Conservation (phyloP, 139 green algal genomes). For the Chlorella sp. region DNA sequence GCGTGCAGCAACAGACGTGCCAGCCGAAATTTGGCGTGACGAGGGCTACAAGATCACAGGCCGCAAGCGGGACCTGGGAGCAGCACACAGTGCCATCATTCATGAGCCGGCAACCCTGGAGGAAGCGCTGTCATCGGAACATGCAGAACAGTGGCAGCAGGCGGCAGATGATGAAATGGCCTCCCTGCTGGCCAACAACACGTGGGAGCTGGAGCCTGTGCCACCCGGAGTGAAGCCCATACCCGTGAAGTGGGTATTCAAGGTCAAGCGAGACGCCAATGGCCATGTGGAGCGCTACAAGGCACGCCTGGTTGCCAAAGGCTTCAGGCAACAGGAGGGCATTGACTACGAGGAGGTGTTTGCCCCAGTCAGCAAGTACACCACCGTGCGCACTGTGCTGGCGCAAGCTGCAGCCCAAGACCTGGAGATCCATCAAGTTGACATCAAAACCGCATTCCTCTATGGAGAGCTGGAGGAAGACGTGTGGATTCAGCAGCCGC, state of each 20-base stretch:
- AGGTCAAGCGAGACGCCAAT: no score
- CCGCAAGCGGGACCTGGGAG: background rate
- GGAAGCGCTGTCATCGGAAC: background rate
- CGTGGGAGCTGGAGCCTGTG: background rate
- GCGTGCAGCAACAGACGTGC: background rate
- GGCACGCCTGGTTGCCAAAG: constrained; percentile 59
- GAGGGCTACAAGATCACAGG: constrained; percentile 7
- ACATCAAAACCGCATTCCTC: constrained; percentile 68
- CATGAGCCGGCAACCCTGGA: constrained; percentile 2
- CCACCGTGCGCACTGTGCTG: constrained; percentile 17
- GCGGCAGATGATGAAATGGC: constrained; percentile 11
- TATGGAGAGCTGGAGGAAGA: constrained; percentile 57
- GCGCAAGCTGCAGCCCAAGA: constrained; percentile 33
- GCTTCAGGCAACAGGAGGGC: constrained; percentile 52
- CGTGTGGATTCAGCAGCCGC: constrained; percentile 29
- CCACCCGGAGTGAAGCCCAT: constrained; percentile 4
- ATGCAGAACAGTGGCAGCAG: constrained; percentile 6
- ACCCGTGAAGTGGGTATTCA: background rate
- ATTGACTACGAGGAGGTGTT: constrained; percentile 61
- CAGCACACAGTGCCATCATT: background rate
- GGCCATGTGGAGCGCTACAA: constrained; percentile 48
- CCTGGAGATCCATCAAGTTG: constrained; percentile 55
- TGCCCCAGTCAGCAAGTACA: constrained; percentile 21
- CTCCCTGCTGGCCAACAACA: background rate
- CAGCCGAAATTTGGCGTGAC: background rate